Base-by-base conservation (phyloP, 495 filamentous ascomycete genomes). In the Penicillium soppii region DNA sequence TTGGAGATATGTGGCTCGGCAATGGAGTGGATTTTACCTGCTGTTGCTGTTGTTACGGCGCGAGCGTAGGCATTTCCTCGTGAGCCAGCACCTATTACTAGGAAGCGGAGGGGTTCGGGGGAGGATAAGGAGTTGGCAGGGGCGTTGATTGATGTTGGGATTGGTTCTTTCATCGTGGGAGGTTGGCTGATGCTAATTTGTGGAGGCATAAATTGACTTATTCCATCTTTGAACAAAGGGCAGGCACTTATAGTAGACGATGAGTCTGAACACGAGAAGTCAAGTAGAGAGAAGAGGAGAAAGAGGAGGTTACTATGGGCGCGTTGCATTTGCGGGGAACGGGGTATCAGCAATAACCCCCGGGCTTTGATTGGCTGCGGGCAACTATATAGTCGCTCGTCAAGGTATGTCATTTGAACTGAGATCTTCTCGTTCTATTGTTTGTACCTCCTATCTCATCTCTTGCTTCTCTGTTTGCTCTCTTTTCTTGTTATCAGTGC, bases 21-120 rank as follows among this genome's bases (percentile, higher is more conserved):
- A 26, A 98, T 82, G 26, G 90, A 87, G 7, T 80, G 80, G 50
- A 95, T 77, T 3, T 81, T 66, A 21, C 84, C 89, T 49, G 81
- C 77, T 43, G 77, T 84, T 7, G 79, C 75, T 5, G 78, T 71
- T 16, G 67, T 67, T 22, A 89, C 83, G 37, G 87, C 85, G 35
- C 74, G 68, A 9, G 87, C 87, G 63, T 95, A 96, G 15, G 87
- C 78, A 45, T 79, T 78, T 36, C 92, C 92, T 5, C 92, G 83
- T 15, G 88, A 90, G 17, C 94, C 92, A 9, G 90, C 94, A 1
- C 92, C 92, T 53, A 97, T 88, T 54, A 97, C 77, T 40, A 96
- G 76, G 58, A 95, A 76, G 16, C 81, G 77, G 1, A 62, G 57
- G 23, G 46, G 50, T 59, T 59, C 10, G 41, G 27, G 6, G 29